A percentile compares a stretch with the other conserved stretches of the same genome.
Conservation (phyloP, 2,329 filamentous ascomycete genomes). For the Rhinocladiella mackenziei region DNA sequence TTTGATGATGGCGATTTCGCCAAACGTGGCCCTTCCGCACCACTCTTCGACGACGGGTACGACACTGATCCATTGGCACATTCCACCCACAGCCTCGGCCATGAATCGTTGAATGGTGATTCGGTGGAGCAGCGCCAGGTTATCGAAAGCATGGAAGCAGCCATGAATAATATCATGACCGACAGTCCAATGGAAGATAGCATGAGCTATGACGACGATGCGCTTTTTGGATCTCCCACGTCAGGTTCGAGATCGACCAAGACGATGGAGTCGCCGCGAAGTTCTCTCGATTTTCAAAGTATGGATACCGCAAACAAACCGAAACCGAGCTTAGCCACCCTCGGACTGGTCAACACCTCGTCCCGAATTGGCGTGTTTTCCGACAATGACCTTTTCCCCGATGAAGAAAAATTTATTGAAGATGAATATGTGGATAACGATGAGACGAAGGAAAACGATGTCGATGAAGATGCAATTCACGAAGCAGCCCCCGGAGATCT, state of each 20-base stretch:
- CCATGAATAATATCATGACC: constrained; percentile 87
- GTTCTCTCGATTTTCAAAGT: constrained; percentile 57
- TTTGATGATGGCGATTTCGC: constrained; percentile 40
- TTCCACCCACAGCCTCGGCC: constrained; percentile 76
- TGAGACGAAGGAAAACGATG: constrained; percentile 50
- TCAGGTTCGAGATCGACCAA: constrained; percentile 51
- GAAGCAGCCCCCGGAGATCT: constrained; percentile 93
- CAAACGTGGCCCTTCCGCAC: constrained; percentile 35
- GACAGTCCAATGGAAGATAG: constrained; percentile 55
- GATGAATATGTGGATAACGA: constrained; percentile 77
- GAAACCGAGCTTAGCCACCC: constrained; percentile 83
- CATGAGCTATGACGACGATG: constrained; percentile 37
- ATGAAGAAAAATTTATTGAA: constrained; percentile 78
- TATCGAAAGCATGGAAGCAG: constrained; percentile 88
- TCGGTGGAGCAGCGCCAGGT: constrained; percentile 68
- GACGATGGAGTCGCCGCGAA: constrained; percentile 59
- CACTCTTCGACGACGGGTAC: constrained; percentile 77
- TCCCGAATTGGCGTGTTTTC: constrained; percentile 89
- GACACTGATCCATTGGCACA: constrained; percentile 66
- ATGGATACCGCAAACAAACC: constrained; percentile 49
- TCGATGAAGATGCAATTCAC: constrained; percentile 77
- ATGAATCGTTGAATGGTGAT: constrained; percentile 55
- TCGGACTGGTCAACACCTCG: constrained; percentile 83
- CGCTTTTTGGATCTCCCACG: constrained; percentile 37
- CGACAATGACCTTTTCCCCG: constrained; percentile 84